phyloP scores from a whole-genome alignment of 768 basidiomycete species.

The Coprinopsis cinerea region DNA sequence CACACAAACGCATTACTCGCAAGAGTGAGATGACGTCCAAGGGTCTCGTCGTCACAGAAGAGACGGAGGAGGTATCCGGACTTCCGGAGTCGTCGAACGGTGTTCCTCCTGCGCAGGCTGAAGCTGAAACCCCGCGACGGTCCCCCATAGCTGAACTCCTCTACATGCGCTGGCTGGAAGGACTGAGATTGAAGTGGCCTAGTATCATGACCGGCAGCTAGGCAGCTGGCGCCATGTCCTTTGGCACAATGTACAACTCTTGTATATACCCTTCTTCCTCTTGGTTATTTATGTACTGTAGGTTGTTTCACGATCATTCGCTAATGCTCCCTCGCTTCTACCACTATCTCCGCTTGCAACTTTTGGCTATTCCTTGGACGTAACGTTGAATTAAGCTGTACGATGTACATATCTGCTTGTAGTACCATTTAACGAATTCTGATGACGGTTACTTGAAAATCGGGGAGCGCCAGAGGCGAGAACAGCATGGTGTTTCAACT shows the following conservation, averaged over 20 bases:
- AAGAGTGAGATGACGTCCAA: slow-evolving; percentile 82
- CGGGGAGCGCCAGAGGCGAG: too few relatives aligned
- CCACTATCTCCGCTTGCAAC: neutral
- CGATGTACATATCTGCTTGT: too few relatives aligned
- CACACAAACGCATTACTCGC: slow-evolving; percentile 71
- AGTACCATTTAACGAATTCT: too few relatives aligned
- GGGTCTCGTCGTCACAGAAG: slow-evolving; percentile 79
- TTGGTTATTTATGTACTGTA: neutral
- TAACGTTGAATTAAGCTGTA: too few relatives aligned
- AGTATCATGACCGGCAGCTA: slow-evolving; percentile 42
- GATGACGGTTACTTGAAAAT: too few relatives aligned
- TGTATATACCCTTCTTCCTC: neutral
- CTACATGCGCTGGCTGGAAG: slow-evolving; percentile 97
- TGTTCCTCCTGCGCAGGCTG: slow-evolving; percentile 21
- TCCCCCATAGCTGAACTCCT: slow-evolving; percentile 93
- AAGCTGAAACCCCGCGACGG: slow-evolving; percentile 47
- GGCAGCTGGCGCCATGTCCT: neutral
- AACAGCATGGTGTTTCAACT: too few relatives aligned
- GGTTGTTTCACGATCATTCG: too few relatives aligned
- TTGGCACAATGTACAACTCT: neutral
- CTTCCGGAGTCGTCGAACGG: slow-evolving; percentile 32
- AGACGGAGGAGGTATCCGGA: slow-evolving; percentile 63
- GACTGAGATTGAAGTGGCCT: slow-evolving; percentile 87
- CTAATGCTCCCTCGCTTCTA: too few relatives aligned
- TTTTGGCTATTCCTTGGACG: too few relatives aligned